These are phyloP conservation scores for Cryphonectria nitschkei DNA, from an alignment of 2,329 filamentous ascomycete species.

Conservation along the genomic window DNA sequence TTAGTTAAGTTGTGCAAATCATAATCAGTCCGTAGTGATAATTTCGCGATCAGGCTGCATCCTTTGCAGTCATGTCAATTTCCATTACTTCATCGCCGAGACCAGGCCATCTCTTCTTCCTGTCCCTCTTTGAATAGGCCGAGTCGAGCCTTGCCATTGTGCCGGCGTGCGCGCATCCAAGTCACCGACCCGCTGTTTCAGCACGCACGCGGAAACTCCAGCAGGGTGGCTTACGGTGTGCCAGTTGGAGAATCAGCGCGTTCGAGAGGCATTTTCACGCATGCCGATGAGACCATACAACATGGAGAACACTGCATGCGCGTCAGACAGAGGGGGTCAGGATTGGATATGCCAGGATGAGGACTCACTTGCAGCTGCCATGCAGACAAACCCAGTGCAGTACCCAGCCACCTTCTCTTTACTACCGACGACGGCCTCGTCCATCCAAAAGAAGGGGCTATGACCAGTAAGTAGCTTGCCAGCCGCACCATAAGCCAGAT, in stretches of 20 bases:
- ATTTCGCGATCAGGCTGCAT: neutral
- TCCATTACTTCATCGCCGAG: neutral
- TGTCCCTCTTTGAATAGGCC: neutral
- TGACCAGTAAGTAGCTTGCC: slow-evolving; percentile 51
- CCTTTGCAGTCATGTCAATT: neutral
- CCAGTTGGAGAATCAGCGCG: neutral
- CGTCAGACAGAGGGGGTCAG: slow-evolving; percentile 3
- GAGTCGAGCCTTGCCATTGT: neutral
- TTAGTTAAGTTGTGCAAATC: slow-evolving; percentile 1
- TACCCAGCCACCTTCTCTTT: slow-evolving; percentile 49
- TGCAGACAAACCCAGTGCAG: slow-evolving; percentile 48
- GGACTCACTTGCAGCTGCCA: slow-evolving; percentile 50
- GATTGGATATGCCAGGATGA: neutral
- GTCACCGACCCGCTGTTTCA: no score
- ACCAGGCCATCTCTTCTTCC: neutral
- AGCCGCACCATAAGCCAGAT: slow-evolving; percentile 54
- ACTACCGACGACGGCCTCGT: slow-evolving; percentile 48
- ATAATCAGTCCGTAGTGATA: slow-evolving; percentile 8
- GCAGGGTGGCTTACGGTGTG: neutral
- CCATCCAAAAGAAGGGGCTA: slow-evolving; percentile 56
- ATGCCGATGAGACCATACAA: slow-evolving; percentile 54
- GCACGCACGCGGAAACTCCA: neutral
- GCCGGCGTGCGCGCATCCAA: neutral
- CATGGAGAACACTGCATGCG: slow-evolving; percentile 48
- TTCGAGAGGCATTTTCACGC: slow-evolving; percentile 44